A percentile compares a stretch with the other conserved stretches of the same genome.
Conservation (phyloP, 108 stramenopile species). For the Nannochloropsis oceanica region DNA sequence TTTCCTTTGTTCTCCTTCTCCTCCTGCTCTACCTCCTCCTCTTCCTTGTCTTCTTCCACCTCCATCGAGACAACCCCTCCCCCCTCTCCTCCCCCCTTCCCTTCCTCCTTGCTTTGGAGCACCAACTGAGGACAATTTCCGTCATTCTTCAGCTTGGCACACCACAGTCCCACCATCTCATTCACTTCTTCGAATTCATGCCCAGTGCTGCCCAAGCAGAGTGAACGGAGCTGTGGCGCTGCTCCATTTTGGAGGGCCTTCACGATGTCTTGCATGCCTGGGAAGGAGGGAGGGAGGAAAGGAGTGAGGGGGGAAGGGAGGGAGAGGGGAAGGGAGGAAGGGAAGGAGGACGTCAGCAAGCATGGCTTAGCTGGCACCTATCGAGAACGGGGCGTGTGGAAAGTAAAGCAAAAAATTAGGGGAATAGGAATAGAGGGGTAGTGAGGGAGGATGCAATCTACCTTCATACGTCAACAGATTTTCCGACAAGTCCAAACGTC, state of each 20-base stretch:
- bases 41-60: no score
- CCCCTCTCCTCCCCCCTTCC: no score
- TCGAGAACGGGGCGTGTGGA: not conserved
- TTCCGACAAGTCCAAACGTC: not conserved
- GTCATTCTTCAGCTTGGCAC: not conserved
- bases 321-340: not conserved
- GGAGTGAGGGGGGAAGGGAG: not conserved
- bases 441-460: not conserved
- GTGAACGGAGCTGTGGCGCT: not conserved
- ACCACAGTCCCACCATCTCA: not conserved
- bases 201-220: not conserved
- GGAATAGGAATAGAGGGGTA: no score
- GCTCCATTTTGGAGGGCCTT: not conserved
- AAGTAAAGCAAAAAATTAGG: no score
- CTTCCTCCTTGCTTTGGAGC: not conserved
- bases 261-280: conserved; percentile 97
- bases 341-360: not conserved
- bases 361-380: not conserved
- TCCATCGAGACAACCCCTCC: no score
- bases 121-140: not conserved
- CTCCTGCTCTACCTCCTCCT: no score
- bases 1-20: no score
- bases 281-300: not conserved
- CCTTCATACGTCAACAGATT: not conserved
- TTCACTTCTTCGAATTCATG: not conserved